phyloP scores from a whole-genome alignment of 208 protist species.

The Acanthamoeba healyi region DNA sequence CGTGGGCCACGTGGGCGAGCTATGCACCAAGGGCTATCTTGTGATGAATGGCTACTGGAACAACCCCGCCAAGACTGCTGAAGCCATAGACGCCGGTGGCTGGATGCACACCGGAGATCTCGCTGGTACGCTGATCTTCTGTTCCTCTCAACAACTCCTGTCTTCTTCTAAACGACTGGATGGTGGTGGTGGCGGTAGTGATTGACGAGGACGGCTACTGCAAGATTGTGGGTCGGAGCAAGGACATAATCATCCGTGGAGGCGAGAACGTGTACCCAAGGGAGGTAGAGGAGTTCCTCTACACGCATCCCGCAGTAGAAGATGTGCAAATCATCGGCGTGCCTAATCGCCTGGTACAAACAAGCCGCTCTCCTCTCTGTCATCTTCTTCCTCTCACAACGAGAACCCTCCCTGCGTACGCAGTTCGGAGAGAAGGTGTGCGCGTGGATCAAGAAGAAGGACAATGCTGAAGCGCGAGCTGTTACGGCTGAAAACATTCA shows the following conservation, averaged over 20 bases:
- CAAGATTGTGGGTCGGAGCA: slow-evolving; percentile 86
- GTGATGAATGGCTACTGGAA: slow-evolving; percentile 90
- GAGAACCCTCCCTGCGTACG: neutral
- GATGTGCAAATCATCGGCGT: slow-evolving; percentile 86
- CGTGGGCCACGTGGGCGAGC: slow-evolving; percentile 80
- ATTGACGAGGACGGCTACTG: slow-evolving; percentile 87
- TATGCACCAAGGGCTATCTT: slow-evolving; percentile 84
- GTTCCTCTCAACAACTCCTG: neutral
- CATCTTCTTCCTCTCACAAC: neutral
- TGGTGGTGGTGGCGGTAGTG: no score
- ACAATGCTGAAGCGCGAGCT: neutral
- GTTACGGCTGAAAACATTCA: slow-evolving; percentile 74
- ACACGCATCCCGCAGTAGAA: slow-evolving; percentile 74
- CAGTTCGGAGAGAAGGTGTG: slow-evolving; percentile 85
- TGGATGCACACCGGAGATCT: slow-evolving; percentile 88
- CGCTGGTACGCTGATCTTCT: slow-evolving; percentile 9
- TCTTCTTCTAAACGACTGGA: no score
- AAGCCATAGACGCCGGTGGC: slow-evolving; percentile 80
- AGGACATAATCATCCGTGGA: slow-evolving; percentile 91
- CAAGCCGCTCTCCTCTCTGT: slow-evolving; percentile 32
- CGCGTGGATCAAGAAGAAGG: slow-evolving; percentile 82
- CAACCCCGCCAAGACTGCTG: slow-evolving; percentile 72
- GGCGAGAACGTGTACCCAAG: slow-evolving; percentile 90
- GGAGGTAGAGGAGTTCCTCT: slow-evolving; percentile 89
- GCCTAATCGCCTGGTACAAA: no score